Evolutionary conservation across 2,329 filamentous ascomycete genomes (phyloP), one percentile per base, ranked within the genome.

Genomic region (Colletotrichum sp.): DNA sequence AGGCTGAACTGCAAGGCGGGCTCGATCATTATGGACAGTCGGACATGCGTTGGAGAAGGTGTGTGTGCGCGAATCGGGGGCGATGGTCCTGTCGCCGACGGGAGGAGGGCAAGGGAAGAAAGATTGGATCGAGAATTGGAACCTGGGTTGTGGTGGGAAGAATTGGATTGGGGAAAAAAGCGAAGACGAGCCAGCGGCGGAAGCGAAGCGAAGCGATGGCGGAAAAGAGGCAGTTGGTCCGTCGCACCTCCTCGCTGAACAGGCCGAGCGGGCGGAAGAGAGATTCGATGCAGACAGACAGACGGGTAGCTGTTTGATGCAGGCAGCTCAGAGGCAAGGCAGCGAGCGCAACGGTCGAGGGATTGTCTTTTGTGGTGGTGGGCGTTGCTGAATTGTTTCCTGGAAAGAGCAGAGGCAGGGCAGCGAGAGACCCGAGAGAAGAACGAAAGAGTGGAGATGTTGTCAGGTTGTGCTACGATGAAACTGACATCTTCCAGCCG

Each of bases 391-490:
- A 52, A 32, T 21, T 60, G 24, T 70, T 70, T 70, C 67, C 67
- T 26, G 67, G 12, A 55, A 8, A 70, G 18, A 26, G 59, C 59
- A 61, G 55, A 59, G 55, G 55, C 55, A 59, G 21, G 26, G 64
- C 64, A 57, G 43, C n/a, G 52, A 55, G 60, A 26, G 30, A 28
- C 57, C 21, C 28, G 64, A 61, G 34, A 39, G 59, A 36, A 36
- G 70, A 43, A 65, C 60, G 32, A 65, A 52, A 59, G 34, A 74
- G 74, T 76, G 74, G 74, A 60, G 70, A 65, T 69, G 43, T 73
- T 75, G 73, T 76, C 74, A 76, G 74, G 68, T 74, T 74, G 74
- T 74, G 48, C 70, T 76, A 76, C 65, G 71, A 73, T 76, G 74
- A 76, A 76, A 76, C 74, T 76, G 70, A 69, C 74, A 74, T 74